Base-by-base conservation (phyloP, 1,284 basidiomycete genomes). In the Cryptococcus maquisensis region DNA sequence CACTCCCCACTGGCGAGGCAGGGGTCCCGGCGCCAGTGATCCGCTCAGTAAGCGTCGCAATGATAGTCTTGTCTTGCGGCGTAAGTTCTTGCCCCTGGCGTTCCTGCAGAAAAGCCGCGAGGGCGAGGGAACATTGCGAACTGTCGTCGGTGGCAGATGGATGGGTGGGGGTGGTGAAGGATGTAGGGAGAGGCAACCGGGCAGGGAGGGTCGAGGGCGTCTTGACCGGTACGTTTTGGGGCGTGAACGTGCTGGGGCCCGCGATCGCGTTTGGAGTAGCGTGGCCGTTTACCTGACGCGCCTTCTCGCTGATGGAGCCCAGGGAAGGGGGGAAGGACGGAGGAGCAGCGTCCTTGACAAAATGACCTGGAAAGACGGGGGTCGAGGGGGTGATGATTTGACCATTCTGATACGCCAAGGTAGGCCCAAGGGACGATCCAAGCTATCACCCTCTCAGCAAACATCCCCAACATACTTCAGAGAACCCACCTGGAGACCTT, bases 101-200 rank as follows among this genome's bases (percentile, higher is more conserved):
- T 36, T 65, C 67, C 15, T 67, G 60, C 7, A 72, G 53, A 50
- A 69, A 73, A 1, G 63, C 61, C 3, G 62, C 55, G 4, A 73
- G 51, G 2, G 70, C 70, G 5, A 54, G 51, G 1, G 65, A 63
- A n/a, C 39, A 54, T 15, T 58, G 51, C 18, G 57, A 54, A 23
- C 56, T 46, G 44, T 20, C 44, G 13, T 9, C 28, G 8, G 4
- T n/a, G 16, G 18, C 36, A 26, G 32, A 10, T 20, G 47, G 20
- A 16, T 32, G 47, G 6, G 47, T n/a, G 28, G 47, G 47, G 2
- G 47, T 35, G 18, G 36, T 37, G 47, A 37, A 36, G 13, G 36
- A 36, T 45, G 43, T 10, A 12, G 43, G 21, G 41, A 36, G 15
- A n/a, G 10, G 40, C 8, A 38, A 44, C 23, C 45, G 35, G 32